Base-by-base conservation (phyloP, 805 yeast genomes). In the Yarrowia sp. region DNA sequence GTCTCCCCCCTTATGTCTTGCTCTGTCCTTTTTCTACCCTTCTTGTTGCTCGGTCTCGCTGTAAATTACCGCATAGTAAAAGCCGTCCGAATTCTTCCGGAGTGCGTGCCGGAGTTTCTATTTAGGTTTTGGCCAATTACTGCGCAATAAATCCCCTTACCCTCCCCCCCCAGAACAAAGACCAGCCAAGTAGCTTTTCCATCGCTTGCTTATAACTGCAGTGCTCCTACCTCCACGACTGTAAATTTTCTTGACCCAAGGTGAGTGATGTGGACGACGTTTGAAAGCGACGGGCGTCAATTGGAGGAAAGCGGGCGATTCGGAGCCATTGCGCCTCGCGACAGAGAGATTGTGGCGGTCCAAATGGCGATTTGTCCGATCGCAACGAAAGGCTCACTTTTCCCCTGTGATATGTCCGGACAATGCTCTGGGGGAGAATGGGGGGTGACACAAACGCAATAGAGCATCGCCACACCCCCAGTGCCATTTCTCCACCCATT, bases 121-220 rank as follows among this genome's bases (percentile, higher is more conserved):
- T 58, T 58, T 30, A 58, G 64, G 64, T 58, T 58, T 58, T 38
- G 64, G 64, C 64, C 64, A 58, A 58, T 58, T 58, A 58, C 50
- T 58, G 64, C 64, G 49, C 64, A 58, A 58, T 43, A 58, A 58
- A 58, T 42, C 50, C 64, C 64, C 64, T 58, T 58, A 58, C 64
- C 64, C 64, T 58, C 64, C 50, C 40, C n/a, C 64, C 64, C 50
- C 50, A 43, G 64, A 58, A 58, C 64, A 58, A 58, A 58, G 64
- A 40, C 50, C 33, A 19, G 24, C 50, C 64, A 42, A 30, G 49
- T 58, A 43, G 64, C 49, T 43, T 58, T 58, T 58, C 50, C 50
- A 58, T 55, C 50, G 64, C 64, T 58, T 58, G 64, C 64, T 58
- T 58, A 58, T 58, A 58, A 58, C 64, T 58, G 64, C 64, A 58